Conservation (phyloP, 1,284 basidiomycete genomes). For the Marasmius oreades region DNA sequence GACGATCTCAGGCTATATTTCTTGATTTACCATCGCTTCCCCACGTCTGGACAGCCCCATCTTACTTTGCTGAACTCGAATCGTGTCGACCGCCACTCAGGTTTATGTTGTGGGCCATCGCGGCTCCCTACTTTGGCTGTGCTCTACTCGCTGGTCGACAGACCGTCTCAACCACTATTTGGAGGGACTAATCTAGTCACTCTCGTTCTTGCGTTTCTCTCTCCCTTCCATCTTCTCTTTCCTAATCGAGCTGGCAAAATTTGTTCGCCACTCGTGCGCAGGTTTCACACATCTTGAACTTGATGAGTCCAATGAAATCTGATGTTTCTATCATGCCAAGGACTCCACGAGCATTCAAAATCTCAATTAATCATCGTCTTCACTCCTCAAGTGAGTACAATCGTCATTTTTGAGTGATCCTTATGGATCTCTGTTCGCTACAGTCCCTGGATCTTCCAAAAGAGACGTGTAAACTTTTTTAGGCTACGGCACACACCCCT, state of each 20-base stretch:
- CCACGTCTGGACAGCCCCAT: too few relatives aligned
- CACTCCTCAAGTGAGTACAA: too few relatives aligned
- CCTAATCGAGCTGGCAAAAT: constrained; percentile 51
- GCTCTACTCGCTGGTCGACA: constrained; percentile 61
- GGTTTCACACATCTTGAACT: too few relatives aligned
- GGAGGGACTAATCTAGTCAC: constrained; percentile 68
- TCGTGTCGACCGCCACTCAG: too few relatives aligned
- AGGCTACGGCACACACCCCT: constrained; percentile 62
- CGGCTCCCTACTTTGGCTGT: constrained; percentile 62
- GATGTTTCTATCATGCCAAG: constrained; percentile 2
- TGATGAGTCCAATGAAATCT: not conserved
- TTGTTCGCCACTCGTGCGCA: constrained; percentile 63
- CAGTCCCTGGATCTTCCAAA: too few relatives aligned
- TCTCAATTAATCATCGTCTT: constrained; percentile 1
- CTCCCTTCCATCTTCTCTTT: constrained; percentile 19
- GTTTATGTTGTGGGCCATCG: constrained; percentile 39
- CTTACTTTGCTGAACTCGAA: too few relatives aligned
- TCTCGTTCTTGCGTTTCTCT: constrained; percentile 49
- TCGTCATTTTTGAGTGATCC: too few relatives aligned
- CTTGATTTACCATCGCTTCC: too few relatives aligned
- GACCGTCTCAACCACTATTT: constrained; percentile 63
- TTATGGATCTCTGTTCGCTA: too few relatives aligned
- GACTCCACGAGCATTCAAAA: not conserved
- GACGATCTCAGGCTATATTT: too few relatives aligned
- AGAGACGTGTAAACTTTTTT: constrained; percentile 64